Base-by-base conservation (phyloP, 2,329 filamentous ascomycete genomes). In the Chaetothyriales sp. region DNA sequence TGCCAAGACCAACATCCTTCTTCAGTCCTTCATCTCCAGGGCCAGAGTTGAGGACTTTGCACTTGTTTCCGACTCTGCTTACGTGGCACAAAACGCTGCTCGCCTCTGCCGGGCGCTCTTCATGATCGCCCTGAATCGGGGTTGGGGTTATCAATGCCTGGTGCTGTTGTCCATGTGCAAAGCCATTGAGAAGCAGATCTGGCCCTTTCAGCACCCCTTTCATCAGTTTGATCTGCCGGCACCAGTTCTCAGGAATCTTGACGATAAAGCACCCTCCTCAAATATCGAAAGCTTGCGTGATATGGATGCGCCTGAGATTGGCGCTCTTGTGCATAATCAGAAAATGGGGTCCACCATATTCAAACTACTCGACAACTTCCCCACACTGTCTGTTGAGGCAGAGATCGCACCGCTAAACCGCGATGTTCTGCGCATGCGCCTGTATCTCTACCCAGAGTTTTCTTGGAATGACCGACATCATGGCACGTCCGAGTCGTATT, bases 371-470 rank as follows among this genome's bases (percentile, higher is more conserved):
- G 83, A 86, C 65, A 92, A 89, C 64, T 98, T 98, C 65, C 94
- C 92, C 0, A 95, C 90, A 0, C 70, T 98, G 45, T 85, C 83
- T 48, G 80, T 98, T 2, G 90, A 97, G 60, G 86, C 87, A 6
- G 89, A 97, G 67, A 97, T 97, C 53, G 92, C 92, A 1, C 94
- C 94, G 1, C 72, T 98, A 33, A 98, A 98, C 63, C 79, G 92
- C 46, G 89, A 98, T 63, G 90, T 98, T 0, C 73, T 98, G 56
- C 81, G 90, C n/a, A 89, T 98, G 63, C 84, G 85, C 63, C 78
- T 98, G 0, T 86, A 77, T 60, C 77, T 98, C 18, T 87, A 83
- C 1, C 88, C 92, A 0, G 89, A 97, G 49, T 98, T 98, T 64
- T 76, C 75, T 40, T 98, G 92, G 92, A 94, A 95, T 61, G 90